Conservation (phyloP, 176 grass and related monocot species). For the Bothriochloa decipiens region DNA sequence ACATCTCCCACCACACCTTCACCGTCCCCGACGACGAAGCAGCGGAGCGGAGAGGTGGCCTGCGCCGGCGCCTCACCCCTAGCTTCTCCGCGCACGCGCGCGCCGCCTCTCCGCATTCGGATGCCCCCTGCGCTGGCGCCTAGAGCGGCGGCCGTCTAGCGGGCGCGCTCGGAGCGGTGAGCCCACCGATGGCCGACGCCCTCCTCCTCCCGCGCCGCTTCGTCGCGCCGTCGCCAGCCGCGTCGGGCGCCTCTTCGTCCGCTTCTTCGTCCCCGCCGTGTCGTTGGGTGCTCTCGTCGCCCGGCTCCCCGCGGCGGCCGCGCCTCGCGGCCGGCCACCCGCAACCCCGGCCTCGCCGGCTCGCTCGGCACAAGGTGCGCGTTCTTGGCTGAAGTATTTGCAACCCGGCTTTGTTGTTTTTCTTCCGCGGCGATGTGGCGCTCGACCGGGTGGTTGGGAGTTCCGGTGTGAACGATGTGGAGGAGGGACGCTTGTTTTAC, state of each 20-base stretch:
- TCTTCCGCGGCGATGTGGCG: background rate
- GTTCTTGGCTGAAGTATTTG: background rate
- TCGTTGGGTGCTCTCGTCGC: conserved; percentile 23
- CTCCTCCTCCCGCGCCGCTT: conserved; percentile 51
- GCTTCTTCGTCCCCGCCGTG: conserved; percentile 23
- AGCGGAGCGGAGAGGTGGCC: background rate
- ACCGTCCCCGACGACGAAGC: background rate
- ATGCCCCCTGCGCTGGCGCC: conserved; percentile 31
- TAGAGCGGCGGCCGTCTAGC: conserved; percentile 34
- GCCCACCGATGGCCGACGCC: conserved; percentile 61
- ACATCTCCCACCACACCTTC: conserved; percentile 37
- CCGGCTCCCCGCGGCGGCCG: conserved; percentile 21
- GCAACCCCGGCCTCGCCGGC: conserved; percentile 31
- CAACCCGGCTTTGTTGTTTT: background rate
- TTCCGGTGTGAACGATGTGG: background rate
- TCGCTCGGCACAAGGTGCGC: conserved; percentile 56
- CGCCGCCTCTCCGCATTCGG: conserved; percentile 1
- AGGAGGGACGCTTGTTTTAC: background rate
- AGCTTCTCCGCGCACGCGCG: background rate
- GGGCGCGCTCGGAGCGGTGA: background rate
- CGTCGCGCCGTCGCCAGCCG: background rate
- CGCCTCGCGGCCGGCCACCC: background rate
- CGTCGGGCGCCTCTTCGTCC: conserved; percentile 29
- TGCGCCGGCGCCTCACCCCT: background rate
- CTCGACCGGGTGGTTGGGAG: background rate